These are phyloP conservation scores for Silybum marianum DNA, from an alignment of 129 eudicot genomes.

Conservation along the genomic window DNA sequence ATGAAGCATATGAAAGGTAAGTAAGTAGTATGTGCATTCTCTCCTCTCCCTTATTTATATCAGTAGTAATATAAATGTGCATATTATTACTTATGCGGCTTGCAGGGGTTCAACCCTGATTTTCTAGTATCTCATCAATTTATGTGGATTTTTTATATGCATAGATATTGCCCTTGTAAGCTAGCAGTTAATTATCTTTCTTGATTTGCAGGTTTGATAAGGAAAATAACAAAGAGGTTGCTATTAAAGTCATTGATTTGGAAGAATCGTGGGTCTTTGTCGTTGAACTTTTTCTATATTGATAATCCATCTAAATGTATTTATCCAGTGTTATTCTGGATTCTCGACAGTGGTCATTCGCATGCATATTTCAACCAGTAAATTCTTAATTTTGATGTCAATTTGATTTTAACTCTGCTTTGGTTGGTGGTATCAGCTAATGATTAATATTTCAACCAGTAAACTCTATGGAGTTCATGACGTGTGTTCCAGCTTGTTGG, in stretches of 20 bases:
- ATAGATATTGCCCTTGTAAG: not conserved
- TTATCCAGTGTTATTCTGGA: not conserved
- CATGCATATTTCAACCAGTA: too few species aligned
- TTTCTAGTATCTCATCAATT: not conserved
- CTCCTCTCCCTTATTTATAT: not conserved
- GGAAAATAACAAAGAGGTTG: conserved; percentile 85
- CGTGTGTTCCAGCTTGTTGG: too few species aligned
- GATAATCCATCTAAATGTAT: not conserved
- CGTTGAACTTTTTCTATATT: conserved; percentile 10
- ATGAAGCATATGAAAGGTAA: conserved; percentile 78
- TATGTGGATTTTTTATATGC: conserved; percentile 4
- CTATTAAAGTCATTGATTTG: conserved; percentile 93
- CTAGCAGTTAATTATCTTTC: conserved; percentile 19
- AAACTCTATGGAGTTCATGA: too few species aligned
- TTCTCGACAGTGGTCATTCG: not conserved
- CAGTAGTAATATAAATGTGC: too few species aligned
- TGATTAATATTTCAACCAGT: too few species aligned
- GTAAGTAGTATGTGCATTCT: not conserved
- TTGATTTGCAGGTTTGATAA: conserved; percentile 73
- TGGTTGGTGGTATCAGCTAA: too few species aligned
- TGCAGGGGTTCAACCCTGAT: not conserved
- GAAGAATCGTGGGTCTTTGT: conserved; percentile 16
- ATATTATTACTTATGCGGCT: not conserved
- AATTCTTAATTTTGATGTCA: too few species aligned
- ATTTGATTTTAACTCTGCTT: too few species aligned